Conservation (phyloP, 768 basidiomycete species). For the Rubroboletus pulcherrimus region DNA sequence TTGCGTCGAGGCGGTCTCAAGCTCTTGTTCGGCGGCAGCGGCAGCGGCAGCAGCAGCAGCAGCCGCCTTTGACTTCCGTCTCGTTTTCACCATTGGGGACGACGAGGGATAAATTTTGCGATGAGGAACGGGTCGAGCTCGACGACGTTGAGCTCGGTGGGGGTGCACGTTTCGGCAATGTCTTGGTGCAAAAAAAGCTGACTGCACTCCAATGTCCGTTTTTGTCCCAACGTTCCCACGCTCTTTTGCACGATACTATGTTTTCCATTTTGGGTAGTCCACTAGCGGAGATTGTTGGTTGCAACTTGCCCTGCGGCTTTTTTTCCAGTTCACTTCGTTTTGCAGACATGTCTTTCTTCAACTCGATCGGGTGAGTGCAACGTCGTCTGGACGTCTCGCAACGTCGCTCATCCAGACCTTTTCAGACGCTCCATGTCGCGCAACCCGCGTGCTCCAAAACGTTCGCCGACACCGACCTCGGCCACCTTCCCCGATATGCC, state of each 20-base stretch:
- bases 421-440: conserved; percentile 72
- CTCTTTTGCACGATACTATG: conserved; percentile 3
- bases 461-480: conserved; percentile 73
- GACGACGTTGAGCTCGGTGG: conserved; percentile 13
- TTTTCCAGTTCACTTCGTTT: neutral
- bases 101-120: neutral
- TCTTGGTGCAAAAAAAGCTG: conserved; percentile 4
- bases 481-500: conserved; percentile 49
- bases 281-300: neutral
- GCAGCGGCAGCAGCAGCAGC: conserved; percentile 35
- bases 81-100: conserved; percentile 46
- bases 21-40: conserved; percentile 28
- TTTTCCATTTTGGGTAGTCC: conserved; percentile 1
- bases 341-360: conserved; percentile 74
- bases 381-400: neutral
- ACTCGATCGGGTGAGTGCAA: conserved; percentile 64
- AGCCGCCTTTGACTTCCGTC: conserved; percentile 58
- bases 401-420: conserved; percentile 1
- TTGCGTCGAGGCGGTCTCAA: conserved; percentile 32
- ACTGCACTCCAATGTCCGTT: neutral
- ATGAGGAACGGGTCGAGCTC: conserved; percentile 24
- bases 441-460: conserved; percentile 63
- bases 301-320: neutral
- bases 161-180: conserved; percentile 17
- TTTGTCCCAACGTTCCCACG: conserved; percentile 17